A percentile compares a stretch with the other conserved stretches of the same genome.
phyloP scores from a whole-genome alignment of 1,284 basidiomycete species.

The Spongiforma sp. region DNA sequence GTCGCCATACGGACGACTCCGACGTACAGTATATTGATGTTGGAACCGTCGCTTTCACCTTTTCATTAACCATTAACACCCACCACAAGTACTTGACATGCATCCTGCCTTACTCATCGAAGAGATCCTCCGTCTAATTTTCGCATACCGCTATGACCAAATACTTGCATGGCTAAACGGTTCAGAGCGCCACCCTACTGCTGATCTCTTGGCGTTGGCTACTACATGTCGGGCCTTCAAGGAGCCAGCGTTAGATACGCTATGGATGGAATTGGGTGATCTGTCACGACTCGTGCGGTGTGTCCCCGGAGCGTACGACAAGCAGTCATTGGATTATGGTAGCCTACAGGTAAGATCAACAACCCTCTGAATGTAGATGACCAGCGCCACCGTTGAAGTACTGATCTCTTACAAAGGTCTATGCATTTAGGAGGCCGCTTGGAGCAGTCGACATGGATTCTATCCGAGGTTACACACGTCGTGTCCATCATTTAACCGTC shows the following conservation, averaged over 20 bases:
- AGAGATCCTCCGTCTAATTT: background rate
- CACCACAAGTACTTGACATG: no score
- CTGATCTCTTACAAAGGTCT: background rate
- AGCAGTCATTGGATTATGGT: no score
- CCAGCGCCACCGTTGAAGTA: no score
- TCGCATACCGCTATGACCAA: background rate
- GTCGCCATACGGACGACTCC: no score
- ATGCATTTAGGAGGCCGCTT: background rate
- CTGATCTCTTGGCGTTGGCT: background rate
- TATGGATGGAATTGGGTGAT: background rate
- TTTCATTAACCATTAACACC: no score
- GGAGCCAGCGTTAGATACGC: background rate
- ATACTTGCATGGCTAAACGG: no score
- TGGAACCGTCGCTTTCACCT: no score
- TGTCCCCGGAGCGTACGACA: background rate
- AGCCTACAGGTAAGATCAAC: background rate
- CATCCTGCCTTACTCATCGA: background rate
- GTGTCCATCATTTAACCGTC: background rate
- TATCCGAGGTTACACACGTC: background rate
- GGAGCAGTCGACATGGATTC: background rate
- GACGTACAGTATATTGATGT: no score
- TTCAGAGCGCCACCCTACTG: background rate
- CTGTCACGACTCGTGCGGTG: background rate
- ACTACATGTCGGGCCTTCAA: background rate
- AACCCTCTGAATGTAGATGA: background rate